Evolutionary conservation across 768 basidiomycete species (phyloP).

Genomic region (Phylloporus rhodoxanthus): DNA sequence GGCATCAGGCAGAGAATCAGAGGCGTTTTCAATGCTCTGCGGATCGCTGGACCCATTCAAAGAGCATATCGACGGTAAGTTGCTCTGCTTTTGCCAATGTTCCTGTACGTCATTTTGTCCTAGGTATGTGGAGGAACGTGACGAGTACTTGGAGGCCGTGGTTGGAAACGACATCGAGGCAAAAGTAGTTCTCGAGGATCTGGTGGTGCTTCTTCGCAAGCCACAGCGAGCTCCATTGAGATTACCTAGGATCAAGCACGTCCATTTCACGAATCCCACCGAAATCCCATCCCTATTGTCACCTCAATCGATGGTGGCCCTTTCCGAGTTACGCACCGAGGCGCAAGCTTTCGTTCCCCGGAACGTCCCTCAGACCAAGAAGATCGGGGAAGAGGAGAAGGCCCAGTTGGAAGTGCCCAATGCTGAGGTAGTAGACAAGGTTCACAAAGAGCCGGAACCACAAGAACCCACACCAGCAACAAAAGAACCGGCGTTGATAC

Average conservation of each 20-base stretch:
- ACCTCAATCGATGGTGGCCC: constrained; percentile 9
- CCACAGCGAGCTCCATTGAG: background rate
- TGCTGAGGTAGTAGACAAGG: background rate
- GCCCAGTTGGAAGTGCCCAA: background rate
- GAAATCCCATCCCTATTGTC: constrained; percentile 30
- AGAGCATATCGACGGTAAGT: constrained; percentile 9
- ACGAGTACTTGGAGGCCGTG: constrained; percentile 10
- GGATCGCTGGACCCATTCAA: background rate
- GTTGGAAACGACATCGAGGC: constrained; percentile 10
- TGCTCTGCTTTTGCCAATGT: background rate
- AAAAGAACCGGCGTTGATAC: constrained; percentile 14
- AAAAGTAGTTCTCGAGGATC: constrained; percentile 10
- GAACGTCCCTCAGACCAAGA: background rate
- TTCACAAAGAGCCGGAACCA: constrained; percentile 13
- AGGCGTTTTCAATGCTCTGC: constrained; percentile 9
- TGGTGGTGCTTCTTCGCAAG: constrained; percentile 25
- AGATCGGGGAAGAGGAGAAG: background rate
- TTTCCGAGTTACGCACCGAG: constrained; percentile 11
- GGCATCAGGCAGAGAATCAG: constrained; percentile 1
- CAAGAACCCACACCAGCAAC: constrained; percentile 5
- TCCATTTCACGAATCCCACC: constrained; percentile 26
- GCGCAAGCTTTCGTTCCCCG: constrained; percentile 18
- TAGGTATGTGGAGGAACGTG: background rate
- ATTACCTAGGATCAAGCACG: constrained; percentile 22
- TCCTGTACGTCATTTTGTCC: background rate